Evolutionary conservation across 2,329 filamentous ascomycete genomes (phyloP), one percentile per base, ranked within the genome.

Genomic region (Trichoderma sp.): DNA sequence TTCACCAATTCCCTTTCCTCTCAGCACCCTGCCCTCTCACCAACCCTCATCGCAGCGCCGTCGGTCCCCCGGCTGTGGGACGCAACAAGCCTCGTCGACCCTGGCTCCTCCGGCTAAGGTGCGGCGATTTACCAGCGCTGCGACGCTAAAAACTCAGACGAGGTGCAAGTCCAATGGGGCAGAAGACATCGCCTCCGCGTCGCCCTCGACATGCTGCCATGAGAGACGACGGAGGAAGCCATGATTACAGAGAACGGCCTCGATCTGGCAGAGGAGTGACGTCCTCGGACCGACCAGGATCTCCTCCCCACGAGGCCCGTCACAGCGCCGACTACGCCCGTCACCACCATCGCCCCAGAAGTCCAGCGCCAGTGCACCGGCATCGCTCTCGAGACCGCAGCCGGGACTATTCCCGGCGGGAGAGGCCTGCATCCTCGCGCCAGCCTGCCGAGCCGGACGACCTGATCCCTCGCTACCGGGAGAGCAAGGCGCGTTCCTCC

Each of bases 181-280:
- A 71, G 68, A 68, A 70, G 72, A 67, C 72, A 70, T 71, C 71
- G 71, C 70, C 72, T 76, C 71, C 71, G 71, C 73, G 71, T 74
- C 74, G 72, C 70, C 72, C 71, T 73, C 73, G 72, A 74, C 69
- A 78, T 79, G 76, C 74, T 76, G 75, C 76, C 74, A 79, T 79
- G 77, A 78, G 68, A 72, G 75, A 78, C 74, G 72, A 72, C 65
- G 71, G 73, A 71, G 72, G 73, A 75, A 72, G 70, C 70, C 70
- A 78, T 72, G 75, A 78, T 59, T 70, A 74, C 69, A 72, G 74
- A 74, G 75, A 78, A 68, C 70, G 74, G 74, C 74, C 73, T 73
- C 73, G 75, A 70, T 69, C 70, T 67, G 74, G 76, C 67, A 74
- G 74, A 73, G 74, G 74, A 70, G 67, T 72, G 68, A 73, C 72